Conservation (phyloP, 306 rosid genomes). For the Sesbania bispinosa region DNA sequence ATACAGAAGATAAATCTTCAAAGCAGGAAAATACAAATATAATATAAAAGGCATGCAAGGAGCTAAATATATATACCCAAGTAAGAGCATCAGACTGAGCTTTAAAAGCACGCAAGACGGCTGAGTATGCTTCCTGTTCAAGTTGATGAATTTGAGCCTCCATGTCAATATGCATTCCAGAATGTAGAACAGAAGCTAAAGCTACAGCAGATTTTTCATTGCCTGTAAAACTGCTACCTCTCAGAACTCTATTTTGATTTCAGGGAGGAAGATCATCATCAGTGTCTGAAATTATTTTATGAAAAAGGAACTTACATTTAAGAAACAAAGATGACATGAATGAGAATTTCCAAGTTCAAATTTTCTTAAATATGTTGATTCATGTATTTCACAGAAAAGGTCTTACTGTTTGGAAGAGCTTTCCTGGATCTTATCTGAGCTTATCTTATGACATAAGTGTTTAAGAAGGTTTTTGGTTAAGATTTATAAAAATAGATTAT, state of each 20-base stretch:
- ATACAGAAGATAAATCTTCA: constrained; percentile 13
- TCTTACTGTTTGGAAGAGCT: too few species aligned
- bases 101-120: constrained; percentile 93
- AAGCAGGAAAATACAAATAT: not conserved
- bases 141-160: constrained; percentile 92
- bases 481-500: too few species aligned
- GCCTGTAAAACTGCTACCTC: constrained; percentile 41
- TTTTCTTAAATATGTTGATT: not conserved
- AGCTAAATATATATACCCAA: constrained; percentile 60
- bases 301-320: not conserved
- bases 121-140: constrained; percentile 92
- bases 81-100: constrained; percentile 95
- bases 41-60: not conserved
- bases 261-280: constrained; percentile 60
- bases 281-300: constrained; percentile 44
- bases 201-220: constrained; percentile 55
- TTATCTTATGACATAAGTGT: too few species aligned
- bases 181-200: constrained; percentile 34
- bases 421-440: too few species aligned
- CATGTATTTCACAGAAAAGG: not conserved
- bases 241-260: constrained; percentile 58
- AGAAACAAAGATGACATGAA: not conserved
- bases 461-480: too few species aligned
- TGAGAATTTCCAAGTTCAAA: not conserved
- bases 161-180: constrained; percentile 34